phyloP scores from a whole-genome alignment of 768 basidiomycete species.

The Hirschioporus abietinus region DNA sequence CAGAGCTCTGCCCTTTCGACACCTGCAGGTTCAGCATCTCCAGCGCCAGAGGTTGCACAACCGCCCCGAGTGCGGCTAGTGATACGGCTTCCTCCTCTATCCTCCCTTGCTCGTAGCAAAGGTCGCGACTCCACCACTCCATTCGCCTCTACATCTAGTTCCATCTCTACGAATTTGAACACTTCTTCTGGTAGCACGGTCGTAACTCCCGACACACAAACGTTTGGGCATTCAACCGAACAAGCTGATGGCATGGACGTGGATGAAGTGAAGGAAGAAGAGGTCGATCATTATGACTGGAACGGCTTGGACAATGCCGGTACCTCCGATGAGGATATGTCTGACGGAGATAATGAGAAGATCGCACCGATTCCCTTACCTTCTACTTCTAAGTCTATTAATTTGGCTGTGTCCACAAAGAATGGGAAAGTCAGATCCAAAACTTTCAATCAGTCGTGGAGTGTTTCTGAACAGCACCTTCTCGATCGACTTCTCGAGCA shows the following conservation, averaged over 20 bases:
- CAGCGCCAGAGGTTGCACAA: neutral
- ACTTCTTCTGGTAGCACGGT: neutral
- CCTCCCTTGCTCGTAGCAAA: neutral
- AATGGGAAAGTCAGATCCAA: slow-evolving; percentile 41
- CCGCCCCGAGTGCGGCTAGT: neutral
- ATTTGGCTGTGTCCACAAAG: slow-evolving; percentile 18
- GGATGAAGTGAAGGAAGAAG: slow-evolving; percentile 4
- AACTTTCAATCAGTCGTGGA: slow-evolving; percentile 84
- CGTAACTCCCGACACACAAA: neutral
- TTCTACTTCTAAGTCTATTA: slow-evolving; percentile 4
- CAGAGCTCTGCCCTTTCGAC: neutral
- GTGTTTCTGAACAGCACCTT: slow-evolving; percentile 67
- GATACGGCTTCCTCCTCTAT: neutral
- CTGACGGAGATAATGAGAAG: neutral
- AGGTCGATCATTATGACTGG: neutral
- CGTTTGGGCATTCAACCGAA: neutral
- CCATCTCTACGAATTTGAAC: neutral
- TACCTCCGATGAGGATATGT: slow-evolving; percentile 15
- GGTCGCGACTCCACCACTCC: neutral
- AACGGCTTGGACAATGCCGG: slow-evolving; percentile 12
- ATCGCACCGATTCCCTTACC: slow-evolving; percentile 9
- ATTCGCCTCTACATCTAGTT: neutral
- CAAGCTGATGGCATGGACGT: neutral
- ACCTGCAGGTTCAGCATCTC: neutral
- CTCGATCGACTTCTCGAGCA: slow-evolving; percentile 70